Evolutionary conservation across 306 rosid species (phyloP), one percentile per base, ranked within the genome.

Genomic region (Glycine latifolia): DNA sequence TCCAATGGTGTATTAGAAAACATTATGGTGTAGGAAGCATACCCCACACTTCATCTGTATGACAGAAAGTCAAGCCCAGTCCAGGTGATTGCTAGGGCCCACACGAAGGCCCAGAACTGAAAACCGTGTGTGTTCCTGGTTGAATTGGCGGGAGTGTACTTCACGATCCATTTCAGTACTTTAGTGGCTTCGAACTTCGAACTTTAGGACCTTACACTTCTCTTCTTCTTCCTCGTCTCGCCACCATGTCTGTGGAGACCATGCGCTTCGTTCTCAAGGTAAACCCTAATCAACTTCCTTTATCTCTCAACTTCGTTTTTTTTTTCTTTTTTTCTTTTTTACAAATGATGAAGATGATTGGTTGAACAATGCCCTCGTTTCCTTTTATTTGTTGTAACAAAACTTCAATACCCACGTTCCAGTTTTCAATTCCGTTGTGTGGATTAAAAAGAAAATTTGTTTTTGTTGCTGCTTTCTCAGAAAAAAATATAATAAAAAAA

Each of bases 191-290:
- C 35, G 39, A 26, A 26, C 31, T 26, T 26, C 31, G 31, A 47
- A 65, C 10, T 60, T 7, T 8, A 8, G 26, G 31, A 17, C 48
- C 58, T 16, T 6, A 26, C 17, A 1, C 4, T 65, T 46, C 76
- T 48, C 37, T 55, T 80, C 72, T 16, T 61, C 67, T 14, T 41
- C 74, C 31, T 26, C 31, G 2, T 80, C 41, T 3, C 61, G 1
- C 3, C 80, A 50, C 83, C 66, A 85, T 81, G 88, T 26, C 31
- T 26, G 2, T 26, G 31, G 79, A 77, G 3, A 10, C 86, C 14
- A 75, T 88, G 79, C 85, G 83, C 85, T 67, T 90, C 15, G 71
- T 89, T 77, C 92, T 92, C 85, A 91, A 92, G 89, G 93, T 91
- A 65, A 65, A 11, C 41, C 83, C 71, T 71, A 44, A 11, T 49